Conservation (phyloP, 805 yeast genomes). For the Suhomyces pyralidae region DNA sequence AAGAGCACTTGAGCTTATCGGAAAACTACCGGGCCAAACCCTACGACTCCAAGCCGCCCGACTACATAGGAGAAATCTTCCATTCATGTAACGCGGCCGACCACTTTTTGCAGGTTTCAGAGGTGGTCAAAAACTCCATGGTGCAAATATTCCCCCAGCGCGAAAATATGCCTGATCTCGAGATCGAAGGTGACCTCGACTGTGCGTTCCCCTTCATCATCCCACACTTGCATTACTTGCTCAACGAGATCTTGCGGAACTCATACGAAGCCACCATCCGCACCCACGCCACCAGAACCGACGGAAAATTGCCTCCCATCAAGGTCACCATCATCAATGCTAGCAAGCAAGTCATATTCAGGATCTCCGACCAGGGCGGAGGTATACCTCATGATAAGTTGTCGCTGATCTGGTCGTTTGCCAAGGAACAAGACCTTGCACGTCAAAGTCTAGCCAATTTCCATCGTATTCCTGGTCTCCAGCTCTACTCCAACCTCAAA, state of each 20-base stretch:
- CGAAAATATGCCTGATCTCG: slow-evolving; percentile 65
- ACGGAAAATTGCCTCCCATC: slow-evolving; percentile 62
- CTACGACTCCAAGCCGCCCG: slow-evolving; percentile 47
- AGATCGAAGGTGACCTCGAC: slow-evolving; percentile 69
- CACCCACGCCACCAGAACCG: slow-evolving; percentile 26
- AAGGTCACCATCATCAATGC: slow-evolving; percentile 69
- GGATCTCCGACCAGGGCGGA: slow-evolving; percentile 89
- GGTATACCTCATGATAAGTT: slow-evolving; percentile 66
- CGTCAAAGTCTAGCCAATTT: slow-evolving; percentile 58
- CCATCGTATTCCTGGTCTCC: slow-evolving; percentile 66
- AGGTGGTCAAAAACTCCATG: slow-evolving; percentile 49
- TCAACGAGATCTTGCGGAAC: slow-evolving; percentile 86
- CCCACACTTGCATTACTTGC: slow-evolving; percentile 79
- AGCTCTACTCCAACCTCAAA: slow-evolving; percentile 38
- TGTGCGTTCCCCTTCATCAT: slow-evolving; percentile 77
- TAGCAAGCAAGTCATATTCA: slow-evolving; percentile 62
- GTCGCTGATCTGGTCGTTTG: slow-evolving; percentile 81
- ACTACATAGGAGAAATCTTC: slow-evolving; percentile 74
- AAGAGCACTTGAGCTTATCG: slow-evolving; percentile 83
- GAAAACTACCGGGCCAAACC: slow-evolving; percentile 54
- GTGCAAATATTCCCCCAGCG: slow-evolving; percentile 49
- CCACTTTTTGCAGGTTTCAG: slow-evolving; percentile 56
- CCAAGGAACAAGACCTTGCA: slow-evolving; percentile 63
- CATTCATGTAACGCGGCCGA: slow-evolving; percentile 72
- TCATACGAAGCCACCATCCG: slow-evolving; percentile 77